A percentile compares a stretch with the other conserved stretches of the same genome.
Evolutionary conservation across 1,139 yeast genomes (phyloP).

Genomic region (Meyerozyma smithsonii): DNA sequence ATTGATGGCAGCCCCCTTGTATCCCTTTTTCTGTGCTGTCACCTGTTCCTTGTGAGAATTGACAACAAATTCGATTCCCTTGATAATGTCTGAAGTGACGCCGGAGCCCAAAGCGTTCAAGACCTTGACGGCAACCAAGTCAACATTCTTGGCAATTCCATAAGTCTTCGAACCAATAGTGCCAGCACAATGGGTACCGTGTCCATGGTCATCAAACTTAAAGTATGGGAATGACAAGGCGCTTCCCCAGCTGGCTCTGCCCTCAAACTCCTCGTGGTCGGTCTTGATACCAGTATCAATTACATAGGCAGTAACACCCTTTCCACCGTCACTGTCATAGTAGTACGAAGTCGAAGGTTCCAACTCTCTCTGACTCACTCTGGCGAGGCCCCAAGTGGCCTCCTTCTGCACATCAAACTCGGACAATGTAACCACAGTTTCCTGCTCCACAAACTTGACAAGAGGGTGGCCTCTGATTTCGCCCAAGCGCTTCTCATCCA

Average conservation of each 20-base stretch:
- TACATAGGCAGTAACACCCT: constrained; percentile 42
- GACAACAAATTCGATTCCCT: constrained; percentile 41
- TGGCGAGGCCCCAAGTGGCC: constrained; percentile 41
- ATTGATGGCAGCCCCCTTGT: constrained; percentile 42
- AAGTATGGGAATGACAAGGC: constrained; percentile 35
- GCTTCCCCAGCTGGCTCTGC: constrained; percentile 41
- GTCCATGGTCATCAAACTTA: constrained; percentile 35
- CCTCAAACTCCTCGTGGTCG: constrained; percentile 38
- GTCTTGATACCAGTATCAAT: constrained; percentile 41
- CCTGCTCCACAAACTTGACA: constrained; percentile 35
- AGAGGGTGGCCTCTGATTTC: constrained; percentile 23
- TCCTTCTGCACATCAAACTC: constrained; percentile 35
- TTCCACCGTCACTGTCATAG: constrained; percentile 37
- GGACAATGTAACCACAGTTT: constrained; percentile 25
- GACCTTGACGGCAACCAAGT: constrained; percentile 40
- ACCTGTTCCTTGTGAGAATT: constrained; percentile 30
- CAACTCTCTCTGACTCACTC: constrained; percentile 26
- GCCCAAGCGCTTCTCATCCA: constrained; percentile 24
- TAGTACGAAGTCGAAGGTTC: constrained; percentile 16
- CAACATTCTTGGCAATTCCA: constrained; percentile 41
- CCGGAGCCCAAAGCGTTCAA: constrained; percentile 39
- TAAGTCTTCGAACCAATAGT: constrained; percentile 39
- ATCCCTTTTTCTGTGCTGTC: constrained; percentile 27
- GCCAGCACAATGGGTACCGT: constrained; percentile 47
- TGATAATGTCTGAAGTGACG: constrained; percentile 37